Evolutionary conservation across 1,284 basidiomycete species (phyloP).

Genomic region (Cerioporus squamosus): DNA sequence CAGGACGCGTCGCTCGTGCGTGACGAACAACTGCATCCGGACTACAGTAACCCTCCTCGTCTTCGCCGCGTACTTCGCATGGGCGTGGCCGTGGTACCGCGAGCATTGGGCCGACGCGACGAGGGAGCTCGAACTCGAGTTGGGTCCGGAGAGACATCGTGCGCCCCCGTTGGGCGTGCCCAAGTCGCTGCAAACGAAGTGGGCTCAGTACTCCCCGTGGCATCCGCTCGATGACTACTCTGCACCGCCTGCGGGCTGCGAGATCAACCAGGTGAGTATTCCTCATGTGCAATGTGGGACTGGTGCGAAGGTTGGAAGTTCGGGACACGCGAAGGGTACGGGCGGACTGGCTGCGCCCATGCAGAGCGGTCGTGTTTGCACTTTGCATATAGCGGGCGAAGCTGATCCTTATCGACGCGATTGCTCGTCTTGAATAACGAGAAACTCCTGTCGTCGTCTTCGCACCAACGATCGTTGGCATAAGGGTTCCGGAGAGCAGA

Average conservation of each 20-base stretch:
- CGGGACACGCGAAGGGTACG: too few relatives aligned
- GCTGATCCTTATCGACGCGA: too few relatives aligned
- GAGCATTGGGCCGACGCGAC: conserved; percentile 3
- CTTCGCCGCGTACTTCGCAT: conserved; percentile 18
- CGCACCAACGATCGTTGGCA: too few relatives aligned
- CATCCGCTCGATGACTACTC: conserved; percentile 51
- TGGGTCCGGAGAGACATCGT: conserved; percentile 1
- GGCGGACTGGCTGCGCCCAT: too few relatives aligned
- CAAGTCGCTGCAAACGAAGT: conserved; percentile 34
- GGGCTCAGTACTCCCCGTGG: conserved; percentile 68
- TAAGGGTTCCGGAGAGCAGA: too few relatives aligned
- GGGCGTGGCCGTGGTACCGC: conserved; percentile 20
- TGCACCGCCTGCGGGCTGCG: conserved; percentile 51
- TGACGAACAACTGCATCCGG: conserved; percentile 19
- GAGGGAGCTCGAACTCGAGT: too few relatives aligned
- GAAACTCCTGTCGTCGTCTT: too few relatives aligned
- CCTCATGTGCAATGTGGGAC: not conserved
- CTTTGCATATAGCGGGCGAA: too few relatives aligned
- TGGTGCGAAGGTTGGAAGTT: too few relatives aligned
- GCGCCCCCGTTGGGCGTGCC: conserved; percentile 28
- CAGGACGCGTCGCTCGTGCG: conserved; percentile 2
- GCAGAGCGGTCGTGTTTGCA: too few relatives aligned
- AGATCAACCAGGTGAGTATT: conserved; percentile 53
- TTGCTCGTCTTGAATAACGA: too few relatives aligned
- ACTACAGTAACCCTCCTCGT: conserved; percentile 18